These are phyloP conservation scores for Takashimella tepidaria DNA, from an alignment of 1,284 basidiomycete genomes.

Conservation along the genomic window DNA sequence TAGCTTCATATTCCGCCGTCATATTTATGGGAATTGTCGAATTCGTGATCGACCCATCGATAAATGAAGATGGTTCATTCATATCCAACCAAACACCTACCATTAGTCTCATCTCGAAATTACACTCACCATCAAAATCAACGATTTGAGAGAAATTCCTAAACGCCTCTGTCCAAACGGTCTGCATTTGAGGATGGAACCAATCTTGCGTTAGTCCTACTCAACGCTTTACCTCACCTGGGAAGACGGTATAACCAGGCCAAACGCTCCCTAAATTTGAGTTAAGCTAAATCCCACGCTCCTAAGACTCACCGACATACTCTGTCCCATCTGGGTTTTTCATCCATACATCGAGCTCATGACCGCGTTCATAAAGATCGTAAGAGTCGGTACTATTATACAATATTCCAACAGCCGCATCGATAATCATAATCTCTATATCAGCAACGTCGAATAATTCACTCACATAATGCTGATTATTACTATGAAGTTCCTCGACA, in stretches of 20 bases:
- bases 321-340: constrained; percentile 60
- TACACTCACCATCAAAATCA: constrained; percentile 62
- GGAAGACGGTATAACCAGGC: constrained; percentile 58
- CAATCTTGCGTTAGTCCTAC: constrained; percentile 50
- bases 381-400: constrained; percentile 49
- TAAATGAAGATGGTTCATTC: constrained; percentile 52
- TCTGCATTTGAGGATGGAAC: constrained; percentile 58
- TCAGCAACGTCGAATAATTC: constrained; percentile 36
- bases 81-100: constrained; percentile 62
- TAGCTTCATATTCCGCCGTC: constrained; percentile 17
- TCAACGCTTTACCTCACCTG: constrained; percentile 24
- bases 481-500: constrained; percentile 56
- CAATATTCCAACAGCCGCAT: constrained; percentile 26
- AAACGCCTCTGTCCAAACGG: constrained; percentile 58
- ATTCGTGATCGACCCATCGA: constrained; percentile 20
- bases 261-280: constrained; percentile 45
- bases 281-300: not conserved
- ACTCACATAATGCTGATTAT: constrained; percentile 53
- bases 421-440: constrained; percentile 29
- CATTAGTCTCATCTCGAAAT: constrained; percentile 30
- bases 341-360: constrained; percentile 56
- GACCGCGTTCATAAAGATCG: constrained; percentile 57
- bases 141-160: constrained; percentile 56
- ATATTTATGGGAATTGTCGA: constrained; percentile 10
- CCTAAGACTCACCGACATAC: constrained; percentile 50